Percentiles rank a stretch among this genome's conserved stretches.
Conservation (phyloP, 805 yeast species). For the Lipomyces sp. region DNA sequence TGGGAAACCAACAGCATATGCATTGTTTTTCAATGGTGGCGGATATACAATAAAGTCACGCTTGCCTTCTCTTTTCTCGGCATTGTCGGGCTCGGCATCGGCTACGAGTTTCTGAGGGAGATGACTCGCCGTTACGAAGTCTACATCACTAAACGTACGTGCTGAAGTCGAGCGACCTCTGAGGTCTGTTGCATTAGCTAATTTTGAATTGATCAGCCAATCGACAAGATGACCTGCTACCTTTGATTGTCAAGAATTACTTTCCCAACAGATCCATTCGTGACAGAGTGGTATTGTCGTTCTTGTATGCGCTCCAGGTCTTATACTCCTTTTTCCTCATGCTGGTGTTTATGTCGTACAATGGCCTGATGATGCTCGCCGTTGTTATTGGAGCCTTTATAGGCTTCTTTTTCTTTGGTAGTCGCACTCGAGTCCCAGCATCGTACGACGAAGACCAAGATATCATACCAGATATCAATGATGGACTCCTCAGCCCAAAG, state of each 20-base stretch:
- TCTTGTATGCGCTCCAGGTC: constrained; percentile 34
- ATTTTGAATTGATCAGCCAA: neutral
- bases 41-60: constrained; percentile 23
- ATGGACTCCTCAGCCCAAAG: constrained; percentile 12
- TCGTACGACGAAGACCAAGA: constrained; percentile 10
- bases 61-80: constrained; percentile 36
- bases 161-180: neutral
- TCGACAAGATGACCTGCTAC: constrained; percentile 21
- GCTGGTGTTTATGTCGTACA: constrained; percentile 14
- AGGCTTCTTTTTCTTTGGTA: constrained; percentile 35
- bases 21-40: constrained; percentile 37
- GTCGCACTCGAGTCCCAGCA: constrained; percentile 27
- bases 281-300: constrained; percentile 24
- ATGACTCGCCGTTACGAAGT: constrained; percentile 34
- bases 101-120: constrained; percentile 35
- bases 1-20: constrained; percentile 33
- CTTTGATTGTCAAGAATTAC: constrained; percentile 25
- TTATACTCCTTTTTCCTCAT: constrained; percentile 36
- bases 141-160: constrained; percentile 11
- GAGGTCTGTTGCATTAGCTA: neutral
- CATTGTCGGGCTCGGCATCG: constrained; percentile 35
- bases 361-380: constrained; percentile 32
- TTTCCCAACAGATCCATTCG: constrained; percentile 30
- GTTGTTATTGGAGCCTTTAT: constrained; percentile 36
- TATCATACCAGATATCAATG: constrained; percentile 11